Percentiles rank a stretch among this genome's conserved stretches.
Conservation (phyloP, 2,329 filamentous ascomycete species). For the Lasiodiplodia citricola region DNA sequence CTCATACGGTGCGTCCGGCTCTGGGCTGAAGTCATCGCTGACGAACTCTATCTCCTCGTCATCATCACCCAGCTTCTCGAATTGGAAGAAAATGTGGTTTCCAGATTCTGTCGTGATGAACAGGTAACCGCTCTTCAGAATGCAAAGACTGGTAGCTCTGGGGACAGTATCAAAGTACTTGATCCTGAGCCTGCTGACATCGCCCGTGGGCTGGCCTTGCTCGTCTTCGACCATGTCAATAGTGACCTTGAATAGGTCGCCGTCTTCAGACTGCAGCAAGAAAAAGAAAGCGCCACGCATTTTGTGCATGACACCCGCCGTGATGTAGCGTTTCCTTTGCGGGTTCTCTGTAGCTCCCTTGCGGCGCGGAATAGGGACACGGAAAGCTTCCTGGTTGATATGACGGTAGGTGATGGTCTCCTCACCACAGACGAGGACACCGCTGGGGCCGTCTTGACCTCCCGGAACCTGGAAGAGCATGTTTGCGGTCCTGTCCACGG, state of each 20-base stretch:
- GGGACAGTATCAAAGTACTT: slow-evolving; percentile 99
- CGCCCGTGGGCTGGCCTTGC: slow-evolving; percentile 76
- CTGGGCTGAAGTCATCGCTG: slow-evolving; percentile 81
- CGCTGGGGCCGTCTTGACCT: slow-evolving; percentile 89
- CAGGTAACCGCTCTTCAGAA: slow-evolving; percentile 93
- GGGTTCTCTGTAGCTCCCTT: slow-evolving; percentile 90
- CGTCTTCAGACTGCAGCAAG: slow-evolving; percentile 92
- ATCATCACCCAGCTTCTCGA: slow-evolving; percentile 95
- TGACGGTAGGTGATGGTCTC: slow-evolving; percentile 97
- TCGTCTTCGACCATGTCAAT: slow-evolving; percentile 88
- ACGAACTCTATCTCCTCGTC: slow-evolving; percentile 86
- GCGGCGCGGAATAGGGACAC: slow-evolving; percentile 85
- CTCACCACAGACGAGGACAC: slow-evolving; percentile 91
- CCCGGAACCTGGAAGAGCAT: slow-evolving; percentile 95
- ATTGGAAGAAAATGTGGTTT: slow-evolving; percentile 94
- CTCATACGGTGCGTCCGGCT: slow-evolving; percentile 72
- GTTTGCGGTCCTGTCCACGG: slow-evolving; percentile 86
- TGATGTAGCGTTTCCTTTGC: slow-evolving; percentile 83
- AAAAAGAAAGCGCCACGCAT: slow-evolving; percentile 91
- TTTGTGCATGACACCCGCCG: slow-evolving; percentile 95
- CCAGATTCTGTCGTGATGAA: slow-evolving; percentile 92
- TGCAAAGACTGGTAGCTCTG: slow-evolving; percentile 83
- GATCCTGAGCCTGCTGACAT: slow-evolving; percentile 84
- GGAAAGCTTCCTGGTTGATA: slow-evolving; percentile 88
- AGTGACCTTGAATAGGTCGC: slow-evolving; percentile 96